Percentiles rank a stretch among this genome's conserved stretches.
Conservation (phyloP, 2,329 filamentous ascomycete species). For the Dothistroma septosporum region DNA sequence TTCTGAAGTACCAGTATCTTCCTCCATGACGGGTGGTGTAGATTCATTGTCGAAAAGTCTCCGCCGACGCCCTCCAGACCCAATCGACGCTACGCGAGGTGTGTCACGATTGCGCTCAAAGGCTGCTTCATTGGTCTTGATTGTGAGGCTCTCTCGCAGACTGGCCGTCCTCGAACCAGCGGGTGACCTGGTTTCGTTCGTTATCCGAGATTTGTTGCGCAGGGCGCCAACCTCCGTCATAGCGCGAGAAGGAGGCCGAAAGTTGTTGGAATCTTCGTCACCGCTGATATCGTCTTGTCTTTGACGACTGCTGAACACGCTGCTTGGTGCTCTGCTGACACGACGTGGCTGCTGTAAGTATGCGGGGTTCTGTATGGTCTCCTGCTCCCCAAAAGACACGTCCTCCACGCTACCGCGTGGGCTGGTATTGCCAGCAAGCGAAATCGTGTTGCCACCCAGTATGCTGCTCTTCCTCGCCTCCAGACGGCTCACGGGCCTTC, state of each 20-base stretch:
- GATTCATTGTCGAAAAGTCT: conserved; percentile 9
- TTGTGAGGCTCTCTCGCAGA: conserved; percentile 15
- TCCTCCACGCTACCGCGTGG: conserved; percentile 32
- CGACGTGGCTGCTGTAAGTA: conserved; percentile 26
- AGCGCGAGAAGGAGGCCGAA: conserved; percentile 47
- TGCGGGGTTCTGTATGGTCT: conserved; percentile 27
- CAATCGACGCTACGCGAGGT: conserved; percentile 1
- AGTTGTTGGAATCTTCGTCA: conserved; percentile 36
- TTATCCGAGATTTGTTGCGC: conserved; percentile 23
- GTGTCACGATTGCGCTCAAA: conserved; percentile 12
- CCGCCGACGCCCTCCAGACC: conserved; percentile 4
- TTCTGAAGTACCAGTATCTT: conserved; percentile 9
- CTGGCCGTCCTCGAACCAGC: conserved; percentile 12
- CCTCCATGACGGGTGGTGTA: conserved; percentile 9
- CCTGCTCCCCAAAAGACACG: conserved; percentile 27
- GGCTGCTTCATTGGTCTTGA: conserved; percentile 15
- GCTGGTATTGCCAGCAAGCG: conserved; percentile 22
- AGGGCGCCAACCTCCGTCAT: conserved; percentile 43
- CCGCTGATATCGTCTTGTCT: conserved; percentile 31
- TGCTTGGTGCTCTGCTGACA: conserved; percentile 37
- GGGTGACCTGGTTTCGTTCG: conserved; percentile 14
- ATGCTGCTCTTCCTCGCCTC: conserved; percentile 43
- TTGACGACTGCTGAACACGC: conserved; percentile 36
- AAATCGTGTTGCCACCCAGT: conserved; percentile 21
- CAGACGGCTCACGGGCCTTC: conserved; percentile 39